phyloP scores from a whole-genome alignment of 306 rosid species.

The Inga laurina region DNA sequence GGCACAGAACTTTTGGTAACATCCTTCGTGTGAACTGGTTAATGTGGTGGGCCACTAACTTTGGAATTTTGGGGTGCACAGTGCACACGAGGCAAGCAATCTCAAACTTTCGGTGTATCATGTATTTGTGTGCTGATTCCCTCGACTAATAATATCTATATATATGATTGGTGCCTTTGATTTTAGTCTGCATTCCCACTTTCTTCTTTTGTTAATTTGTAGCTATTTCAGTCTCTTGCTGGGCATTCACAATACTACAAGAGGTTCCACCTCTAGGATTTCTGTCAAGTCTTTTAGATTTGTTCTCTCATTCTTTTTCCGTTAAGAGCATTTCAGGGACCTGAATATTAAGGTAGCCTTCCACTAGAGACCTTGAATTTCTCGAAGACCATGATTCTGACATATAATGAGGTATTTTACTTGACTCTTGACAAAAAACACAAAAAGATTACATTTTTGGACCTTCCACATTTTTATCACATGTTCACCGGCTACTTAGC shows the following conservation, averaged over 20 bases:
- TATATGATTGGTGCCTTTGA: background rate
- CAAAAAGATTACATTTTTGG: slow-evolving; percentile 81
- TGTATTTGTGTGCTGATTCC: slow-evolving; percentile 34
- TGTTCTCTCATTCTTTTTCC: background rate
- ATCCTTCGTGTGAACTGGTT: slow-evolving; percentile 60
- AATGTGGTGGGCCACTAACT: slow-evolving; percentile 49
- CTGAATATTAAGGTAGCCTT: slow-evolving; percentile 4
- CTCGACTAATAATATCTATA: slow-evolving; percentile 38
- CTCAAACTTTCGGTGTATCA: slow-evolving; percentile 79
- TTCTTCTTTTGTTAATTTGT: slow-evolving; percentile 26
- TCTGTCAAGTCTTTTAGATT: background rate
- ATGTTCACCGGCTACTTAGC: slow-evolving; percentile 57
- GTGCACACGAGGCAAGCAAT: slow-evolving; percentile 65
- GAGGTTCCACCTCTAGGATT: background rate
- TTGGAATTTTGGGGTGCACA: slow-evolving; percentile 54
- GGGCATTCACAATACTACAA: background rate
- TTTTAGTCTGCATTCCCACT: slow-evolving; percentile 43
- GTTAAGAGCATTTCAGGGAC: slow-evolving; percentile 12
- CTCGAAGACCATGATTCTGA: slow-evolving; percentile 71
- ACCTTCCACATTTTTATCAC: slow-evolving; percentile 73
- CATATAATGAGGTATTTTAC: slow-evolving; percentile 45
- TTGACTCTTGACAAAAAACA: slow-evolving; percentile 53
- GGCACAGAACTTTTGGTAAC: background rate
- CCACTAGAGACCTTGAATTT: slow-evolving; percentile 33
- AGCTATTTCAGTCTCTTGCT: slow-evolving; percentile 8